Base-by-base conservation (phyloP, 257 asterid genomes). In the Solanum bukasovii region DNA sequence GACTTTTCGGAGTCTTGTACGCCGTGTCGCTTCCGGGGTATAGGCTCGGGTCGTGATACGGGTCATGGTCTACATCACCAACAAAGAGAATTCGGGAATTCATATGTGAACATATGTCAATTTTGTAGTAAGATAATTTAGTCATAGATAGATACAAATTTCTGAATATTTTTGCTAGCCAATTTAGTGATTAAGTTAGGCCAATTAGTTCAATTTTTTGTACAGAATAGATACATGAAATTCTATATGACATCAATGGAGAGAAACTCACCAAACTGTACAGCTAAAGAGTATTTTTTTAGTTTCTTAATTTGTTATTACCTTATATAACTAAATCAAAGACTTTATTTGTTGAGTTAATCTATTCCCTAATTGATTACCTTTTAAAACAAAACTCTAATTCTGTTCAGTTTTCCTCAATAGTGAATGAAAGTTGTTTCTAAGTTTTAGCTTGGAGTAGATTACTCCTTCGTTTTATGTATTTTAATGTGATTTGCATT, bases 21-120 rank as follows among this genome's bases (percentile, higher is more conserved):
- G 13, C 1, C 1, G 46, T 42, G 46, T 42, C 46, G 13, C 46
- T 42, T 42, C 4, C 13, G 4, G 46, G 4, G 13, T 42, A 9
- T 42, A 42, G 46, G 46, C 46, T 42, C 13, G 4, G 13, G 13
- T 42, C 4, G 13, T 42, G 46, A 42, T 3, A 68, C 7, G 88
- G 33, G 59, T 71, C 91, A 38, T 67, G 87, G 88, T 90, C 88
- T 16, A 83, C 12, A 23, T 27, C 92, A 35, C 84, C 94, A 82
- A 91, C 90, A 68, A 91, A 89, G 81, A 89, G 98, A 93, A 77
- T 95, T 86, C 56, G 27, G 70, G 87, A 84, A 6, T 52, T 96
- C 44, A 77, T 90, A 11, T 34, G 71, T 34, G 88, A 90, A 56
- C 71, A 42, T 9, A 93, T 83, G 90, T 46, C 78, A 84, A 44